A percentile compares a stretch with the other conserved stretches of the same genome.
Evolutionary conservation across 495 filamentous ascomycete species (phyloP).

Genomic region (Chaetomium fimeti): DNA sequence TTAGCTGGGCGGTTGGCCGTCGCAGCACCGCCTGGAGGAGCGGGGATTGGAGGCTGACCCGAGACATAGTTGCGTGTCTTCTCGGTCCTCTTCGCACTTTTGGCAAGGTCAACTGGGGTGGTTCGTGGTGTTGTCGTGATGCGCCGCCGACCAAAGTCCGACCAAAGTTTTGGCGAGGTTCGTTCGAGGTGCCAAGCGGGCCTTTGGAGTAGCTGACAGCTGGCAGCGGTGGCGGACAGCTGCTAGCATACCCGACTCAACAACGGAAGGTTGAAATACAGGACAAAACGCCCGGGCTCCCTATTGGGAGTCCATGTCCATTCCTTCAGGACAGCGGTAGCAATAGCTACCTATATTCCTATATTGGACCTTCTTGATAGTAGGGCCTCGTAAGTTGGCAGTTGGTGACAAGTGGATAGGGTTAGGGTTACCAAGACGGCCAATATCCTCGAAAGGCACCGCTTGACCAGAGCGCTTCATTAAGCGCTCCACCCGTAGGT

Average conservation of each 20-base stretch:
- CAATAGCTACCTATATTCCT: too few species aligned
- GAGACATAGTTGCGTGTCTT: conserved; percentile 6
- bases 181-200: conserved; percentile 4
- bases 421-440: too few species aligned
- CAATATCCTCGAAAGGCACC: too few species aligned
- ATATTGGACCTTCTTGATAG: too few species aligned
- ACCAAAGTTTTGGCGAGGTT: conserved; percentile 18
- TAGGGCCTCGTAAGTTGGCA: too few species aligned
- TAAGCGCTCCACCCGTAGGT: not conserved
- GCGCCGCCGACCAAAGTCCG: conserved; percentile 16
- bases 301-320: not conserved
- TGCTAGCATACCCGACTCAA: not conserved
- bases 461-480: not conserved
- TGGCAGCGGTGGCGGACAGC: conserved; percentile 12
- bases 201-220: conserved; percentile 9
- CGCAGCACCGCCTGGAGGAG: conserved; percentile 28
- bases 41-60: conserved; percentile 18
- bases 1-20: conserved; percentile 21
- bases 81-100: not conserved
- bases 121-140: conserved; percentile 10
- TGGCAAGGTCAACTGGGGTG: not conserved
- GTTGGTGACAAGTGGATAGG: too few species aligned
- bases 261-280: not conserved
- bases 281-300: not conserved
- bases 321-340: too few species aligned